A percentile compares a stretch with the other conserved stretches of the same genome.
phyloP scores from a whole-genome alignment of 805 yeast species.

The Zygosaccharomyces bisporus region DNA sequence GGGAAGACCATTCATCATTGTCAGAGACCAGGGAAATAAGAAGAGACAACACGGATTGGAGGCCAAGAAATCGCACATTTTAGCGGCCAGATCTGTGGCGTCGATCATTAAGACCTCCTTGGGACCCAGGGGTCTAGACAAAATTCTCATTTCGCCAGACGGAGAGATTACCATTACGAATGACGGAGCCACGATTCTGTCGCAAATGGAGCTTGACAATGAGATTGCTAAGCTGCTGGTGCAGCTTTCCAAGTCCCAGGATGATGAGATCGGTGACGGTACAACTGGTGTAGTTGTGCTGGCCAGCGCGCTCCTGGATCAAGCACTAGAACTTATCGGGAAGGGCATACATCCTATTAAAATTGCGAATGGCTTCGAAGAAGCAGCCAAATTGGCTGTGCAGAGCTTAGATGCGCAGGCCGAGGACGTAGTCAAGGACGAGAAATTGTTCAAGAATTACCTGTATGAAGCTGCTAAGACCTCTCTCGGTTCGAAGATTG shows the following conservation, averaged over 20 bases:
- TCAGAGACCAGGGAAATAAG: constrained; percentile 72
- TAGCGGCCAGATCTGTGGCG: constrained; percentile 94
- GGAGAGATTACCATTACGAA: constrained; percentile 98
- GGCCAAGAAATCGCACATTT: constrained; percentile 79
- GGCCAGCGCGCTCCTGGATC: constrained; percentile 91
- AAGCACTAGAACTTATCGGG: constrained; percentile 90
- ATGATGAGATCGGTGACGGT: constrained; percentile 98
- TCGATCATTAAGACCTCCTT: constrained; percentile 86
- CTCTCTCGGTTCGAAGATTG: constrained; percentile 91
- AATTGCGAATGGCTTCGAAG: constrained; percentile 95
- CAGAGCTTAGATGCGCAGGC: constrained; percentile 69
- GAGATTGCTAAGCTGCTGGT: constrained; percentile 95
- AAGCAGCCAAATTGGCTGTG: constrained; percentile 90
- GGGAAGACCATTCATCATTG: constrained; percentile 98
- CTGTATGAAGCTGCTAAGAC: constrained; percentile 91
- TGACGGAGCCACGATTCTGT: constrained; percentile 95
- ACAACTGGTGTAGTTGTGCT: constrained; percentile 98
- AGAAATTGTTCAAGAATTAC: constrained; percentile 39
- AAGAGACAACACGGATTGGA: constrained; percentile 71
- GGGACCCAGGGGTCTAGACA: constrained; percentile 98
- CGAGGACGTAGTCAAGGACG: constrained; percentile 50
- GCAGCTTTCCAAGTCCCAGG: constrained; percentile 90
- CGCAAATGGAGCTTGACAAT: constrained; percentile 93
- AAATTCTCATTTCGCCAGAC: constrained; percentile 90
- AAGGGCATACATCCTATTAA: constrained; percentile 97